Evolutionary conservation across 1,284 basidiomycete species (phyloP).

Genomic region (Ceratobasidium sp.): DNA sequence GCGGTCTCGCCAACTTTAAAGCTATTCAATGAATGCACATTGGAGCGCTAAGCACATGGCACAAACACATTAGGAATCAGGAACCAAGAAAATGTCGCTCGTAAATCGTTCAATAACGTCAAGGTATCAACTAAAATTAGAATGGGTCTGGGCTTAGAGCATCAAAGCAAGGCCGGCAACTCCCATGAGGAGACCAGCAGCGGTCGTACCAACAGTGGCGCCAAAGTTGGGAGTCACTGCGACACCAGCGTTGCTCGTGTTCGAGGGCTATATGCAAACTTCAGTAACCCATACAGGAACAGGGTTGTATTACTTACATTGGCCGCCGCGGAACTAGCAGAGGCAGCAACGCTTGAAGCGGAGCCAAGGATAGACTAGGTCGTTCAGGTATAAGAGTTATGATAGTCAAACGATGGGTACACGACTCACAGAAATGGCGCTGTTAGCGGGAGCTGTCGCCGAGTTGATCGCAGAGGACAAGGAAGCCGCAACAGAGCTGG

Average conservation of each 20-base stretch:
- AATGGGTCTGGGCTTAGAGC: constrained; percentile 2
- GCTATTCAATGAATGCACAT: too few relatives aligned
- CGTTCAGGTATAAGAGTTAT: not conserved
- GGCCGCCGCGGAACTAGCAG: constrained; percentile 19
- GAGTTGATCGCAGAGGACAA: not conserved
- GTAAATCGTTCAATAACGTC: not conserved
- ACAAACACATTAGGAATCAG: too few relatives aligned
- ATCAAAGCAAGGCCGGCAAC: constrained; percentile 28
- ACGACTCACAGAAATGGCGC: constrained; percentile 9
- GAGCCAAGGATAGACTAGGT: constrained; percentile 13
- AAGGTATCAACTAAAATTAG: not conserved
- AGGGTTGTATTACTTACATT: not conserved
- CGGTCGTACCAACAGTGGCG: constrained; percentile 15
- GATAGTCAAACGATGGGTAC: not conserved
- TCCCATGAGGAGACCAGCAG: constrained; percentile 21
- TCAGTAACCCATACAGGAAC: not conserved
- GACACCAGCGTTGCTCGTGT: constrained; percentile 4
- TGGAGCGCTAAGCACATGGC: too few relatives aligned
- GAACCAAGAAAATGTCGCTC: not conserved
- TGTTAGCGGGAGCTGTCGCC: constrained; percentile 11
- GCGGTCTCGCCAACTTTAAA: too few relatives aligned
- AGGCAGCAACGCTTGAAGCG: constrained; percentile 3
- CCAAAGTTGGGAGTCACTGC: constrained; percentile 20
- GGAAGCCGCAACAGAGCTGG: not conserved
- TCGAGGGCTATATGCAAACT: constrained; percentile 11